A percentile compares a stretch with the other conserved stretches of the same genome.
These are phyloP conservation scores for Lanzia echinophila DNA, from an alignment of 2,329 filamentous ascomycete genomes.

Conservation along the genomic window DNA sequence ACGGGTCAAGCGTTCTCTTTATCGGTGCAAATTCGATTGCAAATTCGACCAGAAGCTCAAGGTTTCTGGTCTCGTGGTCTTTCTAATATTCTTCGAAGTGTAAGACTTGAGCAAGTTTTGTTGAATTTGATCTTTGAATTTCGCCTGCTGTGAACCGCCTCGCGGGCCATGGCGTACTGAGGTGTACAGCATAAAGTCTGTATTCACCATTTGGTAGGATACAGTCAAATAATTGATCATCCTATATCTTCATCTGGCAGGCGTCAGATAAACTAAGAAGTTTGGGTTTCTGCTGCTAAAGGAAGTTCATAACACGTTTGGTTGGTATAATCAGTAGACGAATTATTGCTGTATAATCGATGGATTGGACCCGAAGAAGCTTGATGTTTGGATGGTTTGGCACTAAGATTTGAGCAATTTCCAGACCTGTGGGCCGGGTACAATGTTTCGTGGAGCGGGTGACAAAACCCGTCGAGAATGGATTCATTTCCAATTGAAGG, in stretches of 20 bases:
- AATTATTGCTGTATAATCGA: conserved; percentile 67
- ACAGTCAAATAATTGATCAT: conserved; percentile 51
- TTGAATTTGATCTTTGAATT: conserved; percentile 53
- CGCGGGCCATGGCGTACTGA: conserved; percentile 54
- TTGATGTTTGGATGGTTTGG: conserved; percentile 45
- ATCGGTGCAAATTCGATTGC: conserved; percentile 77
- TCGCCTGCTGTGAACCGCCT: conserved; percentile 58
- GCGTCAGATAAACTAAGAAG: conserved; percentile 57
- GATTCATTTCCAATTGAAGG: conserved; percentile 42
- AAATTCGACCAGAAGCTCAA: conserved; percentile 65
- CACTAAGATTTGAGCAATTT: conserved; percentile 37
- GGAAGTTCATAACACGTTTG: conserved; percentile 43
- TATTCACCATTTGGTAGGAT: conserved; percentile 58
- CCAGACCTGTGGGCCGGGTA: conserved; percentile 20
- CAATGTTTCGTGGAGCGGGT: neutral
- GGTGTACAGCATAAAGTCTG: conserved; percentile 54
- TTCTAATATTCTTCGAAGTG: conserved; percentile 50
- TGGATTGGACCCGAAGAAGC: conserved; percentile 69
- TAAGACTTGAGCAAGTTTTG: conserved; percentile 57
- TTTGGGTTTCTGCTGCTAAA: conserved; percentile 27
- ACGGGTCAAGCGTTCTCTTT: conserved; percentile 29
- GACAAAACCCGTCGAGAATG: neutral
- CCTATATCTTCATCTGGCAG: conserved; percentile 59
- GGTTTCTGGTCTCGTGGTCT: conserved; percentile 43
- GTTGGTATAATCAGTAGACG: conserved; percentile 64